Percentiles rank a stretch among this genome's conserved stretches.
Conservation (phyloP, 2,329 filamentous ascomycete species). For the Alternaria solani region DNA sequence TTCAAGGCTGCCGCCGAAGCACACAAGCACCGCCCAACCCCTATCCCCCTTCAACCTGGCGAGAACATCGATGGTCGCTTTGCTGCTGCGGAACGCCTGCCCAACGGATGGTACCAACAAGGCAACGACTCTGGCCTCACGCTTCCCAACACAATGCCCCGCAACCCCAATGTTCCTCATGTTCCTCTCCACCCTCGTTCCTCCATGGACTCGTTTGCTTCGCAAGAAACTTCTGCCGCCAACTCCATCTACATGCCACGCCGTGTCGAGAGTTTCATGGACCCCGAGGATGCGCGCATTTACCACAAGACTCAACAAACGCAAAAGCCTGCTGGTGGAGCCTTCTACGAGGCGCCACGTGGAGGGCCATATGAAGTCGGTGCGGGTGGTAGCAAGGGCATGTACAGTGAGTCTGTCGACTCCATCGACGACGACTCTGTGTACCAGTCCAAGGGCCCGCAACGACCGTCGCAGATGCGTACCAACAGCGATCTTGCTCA, state of each 20-base stretch:
- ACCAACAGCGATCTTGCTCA: constrained; percentile 34
- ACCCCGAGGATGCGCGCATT: constrained; percentile 76
- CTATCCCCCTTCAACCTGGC: constrained; percentile 74
- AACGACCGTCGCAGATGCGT: constrained; percentile 35
- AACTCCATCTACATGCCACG: constrained; percentile 72
- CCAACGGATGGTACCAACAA: constrained; percentile 74
- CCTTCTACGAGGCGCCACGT: constrained; percentile 49
- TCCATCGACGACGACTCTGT: constrained; percentile 48
- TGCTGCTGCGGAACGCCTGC: constrained; percentile 71
- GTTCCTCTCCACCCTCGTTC: constrained; percentile 62
- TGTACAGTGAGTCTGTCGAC: constrained; percentile 47
- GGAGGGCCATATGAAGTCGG: constrained; percentile 38
- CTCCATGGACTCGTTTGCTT: constrained; percentile 73
- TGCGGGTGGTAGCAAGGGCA: constrained; percentile 32
- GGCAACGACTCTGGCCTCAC: constrained; percentile 72
- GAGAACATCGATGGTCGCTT: constrained; percentile 81
- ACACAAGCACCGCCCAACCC: constrained; percentile 56
- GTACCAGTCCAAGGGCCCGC: constrained; percentile 40
- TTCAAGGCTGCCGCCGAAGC: constrained; percentile 70
- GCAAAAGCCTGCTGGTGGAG: constrained; percentile 56
- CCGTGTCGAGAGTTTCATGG: constrained; percentile 78
- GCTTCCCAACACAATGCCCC: constrained; percentile 58
- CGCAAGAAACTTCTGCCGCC: constrained; percentile 60
- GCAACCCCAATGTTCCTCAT: constrained; percentile 57
- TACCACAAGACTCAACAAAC: constrained; percentile 71